phyloP scores from a whole-genome alignment of 352 stramenopile genomes.

The Globisporangium paddicum region DNA sequence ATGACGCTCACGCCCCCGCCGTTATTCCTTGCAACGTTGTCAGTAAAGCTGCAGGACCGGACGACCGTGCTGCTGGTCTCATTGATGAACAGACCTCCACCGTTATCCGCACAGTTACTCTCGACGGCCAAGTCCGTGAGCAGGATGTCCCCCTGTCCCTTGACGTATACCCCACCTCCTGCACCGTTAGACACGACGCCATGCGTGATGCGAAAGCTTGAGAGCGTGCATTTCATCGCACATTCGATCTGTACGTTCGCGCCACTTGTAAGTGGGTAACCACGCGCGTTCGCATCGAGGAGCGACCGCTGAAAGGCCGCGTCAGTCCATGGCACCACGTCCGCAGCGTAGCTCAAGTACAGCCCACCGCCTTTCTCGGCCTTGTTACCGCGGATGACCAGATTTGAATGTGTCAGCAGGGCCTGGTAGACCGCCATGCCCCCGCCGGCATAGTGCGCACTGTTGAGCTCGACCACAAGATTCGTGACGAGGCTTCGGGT shows the following conservation, averaged over 20 bases:
- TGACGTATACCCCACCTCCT: constrained; percentile 31
- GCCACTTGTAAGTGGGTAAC: constrained; percentile 13
- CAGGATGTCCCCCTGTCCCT: constrained; percentile 14
- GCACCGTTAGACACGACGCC: constrained; percentile 15
- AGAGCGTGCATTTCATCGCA: constrained; percentile 15
- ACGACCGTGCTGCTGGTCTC: constrained; percentile 14
- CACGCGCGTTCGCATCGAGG: constrained; percentile 18
- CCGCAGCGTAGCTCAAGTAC: constrained; percentile 13
- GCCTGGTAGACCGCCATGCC: constrained; percentile 25
- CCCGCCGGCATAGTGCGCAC: constrained; percentile 22
- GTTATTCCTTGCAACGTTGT: constrained; percentile 19
- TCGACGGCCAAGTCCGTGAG: constrained; percentile 18
- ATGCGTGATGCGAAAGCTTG: constrained; percentile 17
- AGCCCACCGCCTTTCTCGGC: constrained; percentile 26
- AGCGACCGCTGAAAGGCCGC: constrained; percentile 10
- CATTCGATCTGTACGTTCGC: constrained; percentile 30
- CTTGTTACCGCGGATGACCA: constrained; percentile 22
- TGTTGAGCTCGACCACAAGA: constrained; percentile 17
- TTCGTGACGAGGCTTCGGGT: constrained; percentile 23
- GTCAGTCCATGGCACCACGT: not conserved
- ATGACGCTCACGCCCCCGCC: constrained; percentile 22
- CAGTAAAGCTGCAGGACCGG: constrained; percentile 15
- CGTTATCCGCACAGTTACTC: constrained; percentile 25
- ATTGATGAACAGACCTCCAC: constrained; percentile 28
- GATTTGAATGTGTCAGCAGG: constrained; percentile 26